phyloP scores from a whole-genome alignment of 768 basidiomycete species.

The Brasilioporus rufonigricans region DNA sequence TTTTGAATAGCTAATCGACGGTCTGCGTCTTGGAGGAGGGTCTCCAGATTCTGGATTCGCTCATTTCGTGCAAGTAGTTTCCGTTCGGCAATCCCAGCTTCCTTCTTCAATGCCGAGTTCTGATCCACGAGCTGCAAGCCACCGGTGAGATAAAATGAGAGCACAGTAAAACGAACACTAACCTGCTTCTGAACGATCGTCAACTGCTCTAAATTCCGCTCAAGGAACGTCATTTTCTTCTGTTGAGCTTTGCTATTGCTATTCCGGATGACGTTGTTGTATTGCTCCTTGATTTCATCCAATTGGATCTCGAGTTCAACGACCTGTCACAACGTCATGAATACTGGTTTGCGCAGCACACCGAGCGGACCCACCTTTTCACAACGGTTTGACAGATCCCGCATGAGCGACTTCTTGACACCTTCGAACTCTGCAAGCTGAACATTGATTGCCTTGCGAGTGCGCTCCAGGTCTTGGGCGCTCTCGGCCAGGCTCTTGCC shows the following conservation, averaged over 20 bases:
- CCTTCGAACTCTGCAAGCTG: conserved; percentile 98
- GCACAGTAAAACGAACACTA: conserved; percentile 16
- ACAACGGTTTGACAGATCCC: conserved; percentile 97
- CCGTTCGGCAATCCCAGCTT: conserved; percentile 94
- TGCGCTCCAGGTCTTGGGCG: conserved; percentile 94
- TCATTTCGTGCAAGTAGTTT: conserved; percentile 96
- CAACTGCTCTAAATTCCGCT: conserved; percentile 93
- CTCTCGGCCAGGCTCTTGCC: conserved; percentile 97
- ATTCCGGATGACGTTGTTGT: conserved; percentile 97
- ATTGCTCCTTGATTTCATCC: conserved; percentile 98
- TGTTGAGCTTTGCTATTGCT: conserved; percentile 98
- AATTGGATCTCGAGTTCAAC: conserved; percentile 98
- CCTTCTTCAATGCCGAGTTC: conserved; percentile 95
- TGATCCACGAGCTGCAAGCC: conserved; percentile 88
- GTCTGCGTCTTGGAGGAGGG: conserved; percentile 90
- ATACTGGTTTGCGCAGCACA: conserved; percentile 11
- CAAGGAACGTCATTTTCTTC: conserved; percentile 99
- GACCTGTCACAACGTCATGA: conserved; percentile 53
- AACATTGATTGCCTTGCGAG: conserved; percentile 95
- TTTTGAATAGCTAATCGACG: conserved; percentile 89
- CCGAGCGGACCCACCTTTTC: conserved; percentile 71
- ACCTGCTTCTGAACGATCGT: conserved; percentile 98
- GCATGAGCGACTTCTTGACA: conserved; percentile 98
- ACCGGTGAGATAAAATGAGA: conserved; percentile 11
- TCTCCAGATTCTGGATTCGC: conserved; percentile 95